Evolutionary conservation across 2,329 filamentous ascomycete genomes (phyloP).

Genomic region (Aspergillus persii): DNA sequence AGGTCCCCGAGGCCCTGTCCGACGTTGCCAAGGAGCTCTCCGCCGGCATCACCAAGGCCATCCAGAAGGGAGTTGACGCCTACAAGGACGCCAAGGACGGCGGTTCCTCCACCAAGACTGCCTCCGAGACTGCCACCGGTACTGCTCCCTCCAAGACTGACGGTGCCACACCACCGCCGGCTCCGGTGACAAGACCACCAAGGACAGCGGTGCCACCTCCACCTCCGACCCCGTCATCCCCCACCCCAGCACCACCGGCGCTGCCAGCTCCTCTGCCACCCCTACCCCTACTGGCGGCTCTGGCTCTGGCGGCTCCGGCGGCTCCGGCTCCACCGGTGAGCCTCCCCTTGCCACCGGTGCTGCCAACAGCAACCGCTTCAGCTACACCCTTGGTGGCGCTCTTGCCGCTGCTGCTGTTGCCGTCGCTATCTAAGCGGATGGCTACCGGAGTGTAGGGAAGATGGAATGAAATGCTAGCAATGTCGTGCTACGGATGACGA

Average conservation of each 20-base stretch:
- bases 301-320: neutral
- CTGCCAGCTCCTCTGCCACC: conserved; percentile 4
- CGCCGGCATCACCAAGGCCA: conserved; percentile 29
- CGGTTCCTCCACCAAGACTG: neutral
- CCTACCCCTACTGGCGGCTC: conserved; percentile 5
- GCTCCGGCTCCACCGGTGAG: neutral
- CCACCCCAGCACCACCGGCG: conserved; percentile 1
- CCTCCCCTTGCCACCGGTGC: conserved; percentile 2
- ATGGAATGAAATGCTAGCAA: neutral
- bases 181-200: conserved; percentile 11
- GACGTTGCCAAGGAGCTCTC: conserved; percentile 26
- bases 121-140: conserved; percentile 11
- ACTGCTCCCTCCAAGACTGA: conserved; percentile 7
- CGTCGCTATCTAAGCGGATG: conserved; percentile 2
- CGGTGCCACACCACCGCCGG: conserved; percentile 14
- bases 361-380: conserved; percentile 1
- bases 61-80: conserved; percentile 24
- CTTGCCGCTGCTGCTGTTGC: conserved; percentile 3
- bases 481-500: neutral
- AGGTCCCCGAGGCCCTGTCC: conserved; percentile 27
- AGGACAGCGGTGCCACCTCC: neutral
- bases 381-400: conserved; percentile 4
- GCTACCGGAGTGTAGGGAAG: neutral
- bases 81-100: conserved; percentile 9
- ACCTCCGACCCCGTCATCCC: conserved; percentile 11